phyloP scores from a whole-genome alignment of 2,329 filamentous ascomycete genomes.

The Epichloe amarillans region DNA sequence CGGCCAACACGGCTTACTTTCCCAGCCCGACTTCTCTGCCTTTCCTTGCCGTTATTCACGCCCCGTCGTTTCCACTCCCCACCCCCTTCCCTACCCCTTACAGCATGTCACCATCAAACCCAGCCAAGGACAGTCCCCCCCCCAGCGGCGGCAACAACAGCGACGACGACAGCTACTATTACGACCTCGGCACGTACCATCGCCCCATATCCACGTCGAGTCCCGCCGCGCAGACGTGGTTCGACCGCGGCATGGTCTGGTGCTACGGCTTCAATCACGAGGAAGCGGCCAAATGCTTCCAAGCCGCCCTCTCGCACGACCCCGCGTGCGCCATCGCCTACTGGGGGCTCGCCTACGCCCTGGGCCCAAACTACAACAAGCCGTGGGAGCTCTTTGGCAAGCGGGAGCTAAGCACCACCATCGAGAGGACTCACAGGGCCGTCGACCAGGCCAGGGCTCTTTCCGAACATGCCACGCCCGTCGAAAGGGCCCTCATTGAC shows the following conservation, averaged over 20 bases:
- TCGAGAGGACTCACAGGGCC: constrained; percentile 23
- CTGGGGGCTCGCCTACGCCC: constrained; percentile 57
- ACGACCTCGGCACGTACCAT: constrained; percentile 48
- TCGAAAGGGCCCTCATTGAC: constrained; percentile 47
- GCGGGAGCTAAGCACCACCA: constrained; percentile 38
- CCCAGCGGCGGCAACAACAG: constrained; percentile 18
- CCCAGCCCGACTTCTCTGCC: background rate
- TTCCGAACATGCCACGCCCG: constrained; percentile 12
- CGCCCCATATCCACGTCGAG: constrained; percentile 41
- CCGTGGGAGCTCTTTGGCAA: constrained; percentile 60
- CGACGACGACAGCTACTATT: constrained; percentile 24
- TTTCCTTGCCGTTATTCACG: background rate
- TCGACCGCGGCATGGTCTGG: constrained; percentile 61
- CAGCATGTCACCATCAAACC: background rate
- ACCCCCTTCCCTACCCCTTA: background rate
- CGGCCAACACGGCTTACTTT: background rate
- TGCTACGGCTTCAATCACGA: constrained; percentile 66
- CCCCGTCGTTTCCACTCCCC: too few species aligned
- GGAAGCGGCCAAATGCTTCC: constrained; percentile 52
- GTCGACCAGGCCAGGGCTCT: constrained; percentile 15
- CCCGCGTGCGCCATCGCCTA: constrained; percentile 46
- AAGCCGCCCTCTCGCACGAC: constrained; percentile 43
- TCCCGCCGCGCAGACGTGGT: constrained; percentile 48
- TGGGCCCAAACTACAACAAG: constrained; percentile 68
- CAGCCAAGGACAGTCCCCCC: background rate